phyloP scores from a whole-genome alignment of 176 grass and related monocot genomes.

The Stipa capillata region DNA sequence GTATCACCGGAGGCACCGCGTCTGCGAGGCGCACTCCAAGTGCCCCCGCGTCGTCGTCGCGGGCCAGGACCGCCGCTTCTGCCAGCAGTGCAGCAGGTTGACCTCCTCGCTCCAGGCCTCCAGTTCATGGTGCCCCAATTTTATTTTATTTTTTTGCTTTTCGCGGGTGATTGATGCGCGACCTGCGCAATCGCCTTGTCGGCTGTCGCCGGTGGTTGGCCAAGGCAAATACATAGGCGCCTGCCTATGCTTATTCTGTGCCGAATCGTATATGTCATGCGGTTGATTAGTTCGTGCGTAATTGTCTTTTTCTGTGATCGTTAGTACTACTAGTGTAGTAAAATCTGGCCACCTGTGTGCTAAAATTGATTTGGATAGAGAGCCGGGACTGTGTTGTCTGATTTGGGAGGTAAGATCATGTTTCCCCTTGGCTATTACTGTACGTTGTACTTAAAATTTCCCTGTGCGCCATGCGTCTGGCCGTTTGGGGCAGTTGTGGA shows the following conservation, averaged over 20 bases:
- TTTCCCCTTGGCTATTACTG: neutral
- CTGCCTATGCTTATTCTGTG: neutral
- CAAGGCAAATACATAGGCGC: neutral
- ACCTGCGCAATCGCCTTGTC: neutral
- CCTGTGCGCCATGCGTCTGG: neutral
- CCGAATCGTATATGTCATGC: no score
- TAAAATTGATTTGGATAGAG: neutral
- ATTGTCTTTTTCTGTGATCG: neutral
- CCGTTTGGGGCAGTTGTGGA: neutral
- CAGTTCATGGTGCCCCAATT: no score
- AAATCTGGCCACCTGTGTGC: neutral
- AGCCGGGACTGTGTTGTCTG: neutral
- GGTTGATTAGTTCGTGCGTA: neutral
- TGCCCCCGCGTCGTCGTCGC: conserved; percentile 45
- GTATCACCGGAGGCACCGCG: conserved; percentile 61
- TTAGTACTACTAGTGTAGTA: neutral
- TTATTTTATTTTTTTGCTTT: neutral
- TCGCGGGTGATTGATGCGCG: neutral
- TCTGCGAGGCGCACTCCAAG: conserved; percentile 58
- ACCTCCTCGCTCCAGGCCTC: no score
- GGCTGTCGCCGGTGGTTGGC: neutral
- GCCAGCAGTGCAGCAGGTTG: conserved; percentile 77
- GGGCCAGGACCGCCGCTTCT: conserved; percentile 52
- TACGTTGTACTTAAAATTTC: no score
- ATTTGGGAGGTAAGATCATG: neutral